Base-by-base conservation (phyloP, 2,329 filamentous ascomycete species). In the Neoscytalidium dimidiatum region DNA sequence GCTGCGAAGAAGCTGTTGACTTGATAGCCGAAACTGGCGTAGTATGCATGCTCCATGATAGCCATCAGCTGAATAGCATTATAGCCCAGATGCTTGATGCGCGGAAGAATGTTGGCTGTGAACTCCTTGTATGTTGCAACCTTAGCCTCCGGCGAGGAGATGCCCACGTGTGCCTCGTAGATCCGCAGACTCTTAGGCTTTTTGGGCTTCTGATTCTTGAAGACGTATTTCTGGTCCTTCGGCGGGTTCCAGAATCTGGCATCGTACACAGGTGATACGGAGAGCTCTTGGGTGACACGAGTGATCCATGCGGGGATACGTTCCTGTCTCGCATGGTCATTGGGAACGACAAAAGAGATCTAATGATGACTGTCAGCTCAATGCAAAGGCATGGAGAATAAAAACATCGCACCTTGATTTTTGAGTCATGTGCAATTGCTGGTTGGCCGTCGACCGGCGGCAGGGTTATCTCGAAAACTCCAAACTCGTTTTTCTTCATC, bases 1-100 rank as follows among this genome's bases (percentile, higher is more conserved):
- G 94, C 94, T 29, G 95, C 95, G 73, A 98, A 99, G 84, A 99
- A 99, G 79, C 91, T 97, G 83, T 98, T 99, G 80, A 99, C 88
- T 79, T 99, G 95, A 78, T 99, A 99, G 52, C 95, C 95, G 73
- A 99, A 99, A 74, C 94, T 98, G 72, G 95, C 95, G 77, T 99
- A 99, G 84, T 99, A 99, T 57, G 95, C 95, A 79, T 99, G 95
- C 77, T 99, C 95, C 94, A 99, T 99, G 74, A 99, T 85, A 51
- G 95, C 95, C 95, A 99, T 99, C 68, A 99, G 84, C 77, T 99
- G 95, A 70, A 99, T 98, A 63, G 94, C 91, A 75, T 99, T 98
- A 83, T 99, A 99, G 44, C 94, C 95, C 48, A 98, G 83, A 68
- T 88, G 83, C 74, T 94, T 90, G 80, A 99, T 98, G 65, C 94